A percentile compares a stretch with the other conserved stretches of the same genome.
phyloP scores from a whole-genome alignment of 768 basidiomycete genomes.

The Pulveroboletus sp. region DNA sequence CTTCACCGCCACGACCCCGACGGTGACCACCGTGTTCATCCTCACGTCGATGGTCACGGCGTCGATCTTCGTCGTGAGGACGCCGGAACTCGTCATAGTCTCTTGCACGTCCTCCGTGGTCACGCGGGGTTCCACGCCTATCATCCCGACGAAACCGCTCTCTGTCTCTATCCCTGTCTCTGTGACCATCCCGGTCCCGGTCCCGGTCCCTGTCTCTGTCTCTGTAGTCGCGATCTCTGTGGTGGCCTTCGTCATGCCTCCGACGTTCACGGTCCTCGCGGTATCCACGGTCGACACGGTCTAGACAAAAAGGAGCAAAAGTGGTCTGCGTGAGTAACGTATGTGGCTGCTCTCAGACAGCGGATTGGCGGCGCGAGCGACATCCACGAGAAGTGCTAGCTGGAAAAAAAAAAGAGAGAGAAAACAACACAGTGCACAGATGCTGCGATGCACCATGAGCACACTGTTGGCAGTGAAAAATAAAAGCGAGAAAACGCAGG shows the following conservation, averaged over 20 bases:
- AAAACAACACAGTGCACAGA: conserved; percentile 44
- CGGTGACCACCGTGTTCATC: conserved; percentile 34
- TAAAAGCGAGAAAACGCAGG: conserved; percentile 28
- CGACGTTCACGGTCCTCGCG: conserved; percentile 63
- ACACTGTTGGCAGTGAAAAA: conserved; percentile 47
- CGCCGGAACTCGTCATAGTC: conserved; percentile 46
- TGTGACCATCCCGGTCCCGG: conserved; percentile 33
- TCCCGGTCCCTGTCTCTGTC: conserved; percentile 47
- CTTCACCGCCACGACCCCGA: conserved; percentile 38
- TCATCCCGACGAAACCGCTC: conserved; percentile 45
- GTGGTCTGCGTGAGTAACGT: conserved; percentile 50
- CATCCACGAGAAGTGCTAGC: conserved; percentile 57
- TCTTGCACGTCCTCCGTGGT: conserved; percentile 43
- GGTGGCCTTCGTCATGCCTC: conserved; percentile 55
- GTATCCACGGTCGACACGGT: conserved; percentile 49
- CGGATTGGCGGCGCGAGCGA: conserved; percentile 39
- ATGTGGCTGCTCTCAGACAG: conserved; percentile 39
- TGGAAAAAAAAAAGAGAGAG: conserved; percentile 34
- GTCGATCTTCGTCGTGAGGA: conserved; percentile 48
- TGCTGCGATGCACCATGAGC: conserved; percentile 59
- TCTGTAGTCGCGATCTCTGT: conserved; percentile 49
- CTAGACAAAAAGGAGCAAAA: conserved; percentile 47
- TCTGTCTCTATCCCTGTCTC: conserved; percentile 33
- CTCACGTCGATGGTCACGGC: conserved; percentile 44
- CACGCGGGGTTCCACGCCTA: conserved; percentile 45